Evolutionary conservation across 257 asterid genomes (phyloP), one percentile per base, ranked within the genome.

Genomic region (Solanum chiquidenum): DNA sequence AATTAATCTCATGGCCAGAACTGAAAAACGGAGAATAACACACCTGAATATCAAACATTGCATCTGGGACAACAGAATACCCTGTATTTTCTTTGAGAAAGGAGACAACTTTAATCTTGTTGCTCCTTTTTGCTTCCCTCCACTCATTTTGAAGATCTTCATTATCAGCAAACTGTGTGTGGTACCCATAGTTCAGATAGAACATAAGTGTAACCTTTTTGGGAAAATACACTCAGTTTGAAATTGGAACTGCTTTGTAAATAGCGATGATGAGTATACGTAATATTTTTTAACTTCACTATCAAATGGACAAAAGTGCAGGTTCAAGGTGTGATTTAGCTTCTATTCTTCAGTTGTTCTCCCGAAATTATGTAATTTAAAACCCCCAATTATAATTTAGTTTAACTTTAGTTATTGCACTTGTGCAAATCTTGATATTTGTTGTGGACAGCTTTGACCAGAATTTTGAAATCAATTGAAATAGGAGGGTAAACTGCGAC

Each of bases 41-140:
- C 88, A 95, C 98, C 95, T 95, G 98, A 90, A 95, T 91, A 90
- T 95, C 98, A 87, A 95, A 95, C 98, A 95, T 92, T 89, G 98
- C 95, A 90, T 95, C 96, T 49, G 98, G 95, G 91, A 88, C 94
- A 86, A 95, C 92, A 58, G 92, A 88, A 91, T 95, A 95, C 76
- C 98, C 98, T 68, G 98, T 95, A 90, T 88, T 95, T 85, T 95
- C 95, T 90, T 93, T 94, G 90, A 95, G 90, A 76, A 93, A 92
- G 58, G 94, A 89, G 35, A 92, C 98, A 89, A 90, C 95, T 92
- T 93, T 94, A 84, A 84, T 71, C 92, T 95, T 95, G 90, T 94
- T 95, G 88, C 89, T 91, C 87, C 93, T 91, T 92, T 94, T 95
- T 69, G 95, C 98, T 80, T 90, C 92, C 92, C 94, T 93, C 98